phyloP scores from a whole-genome alignment of 179 eudicot genomes.

The Patellifolia procumbens region DNA sequence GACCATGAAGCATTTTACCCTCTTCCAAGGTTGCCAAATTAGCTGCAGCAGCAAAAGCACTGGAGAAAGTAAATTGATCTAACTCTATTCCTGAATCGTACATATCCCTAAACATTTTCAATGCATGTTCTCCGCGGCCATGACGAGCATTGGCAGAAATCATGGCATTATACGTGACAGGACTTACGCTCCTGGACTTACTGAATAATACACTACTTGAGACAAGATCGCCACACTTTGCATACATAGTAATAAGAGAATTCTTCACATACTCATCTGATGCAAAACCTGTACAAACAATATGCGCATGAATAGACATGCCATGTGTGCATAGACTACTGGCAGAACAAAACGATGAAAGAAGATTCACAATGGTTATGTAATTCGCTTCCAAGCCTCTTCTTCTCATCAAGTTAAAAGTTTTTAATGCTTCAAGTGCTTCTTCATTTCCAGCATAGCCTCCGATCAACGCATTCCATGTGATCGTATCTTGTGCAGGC shows the following conservation, averaged over 20 bases:
- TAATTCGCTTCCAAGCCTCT: slow-evolving; percentile 44
- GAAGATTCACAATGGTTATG: slow-evolving; percentile 63
- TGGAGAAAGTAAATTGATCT: slow-evolving; percentile 73
- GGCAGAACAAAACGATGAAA: slow-evolving; percentile 50
- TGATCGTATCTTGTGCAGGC: slow-evolving; percentile 52
- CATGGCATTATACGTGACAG: slow-evolving; percentile 71
- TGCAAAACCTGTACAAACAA: slow-evolving; percentile 48
- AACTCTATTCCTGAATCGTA: slow-evolving; percentile 42
- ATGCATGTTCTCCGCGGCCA: slow-evolving; percentile 66
- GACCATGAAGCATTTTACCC: slow-evolving; percentile 64
- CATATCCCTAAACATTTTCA: slow-evolving; percentile 56
- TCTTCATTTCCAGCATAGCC: slow-evolving; percentile 65
- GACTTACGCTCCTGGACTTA: slow-evolving; percentile 39
- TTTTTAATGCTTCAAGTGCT: slow-evolving; percentile 41
- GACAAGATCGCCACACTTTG: slow-evolving; percentile 65
- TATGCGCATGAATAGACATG: slow-evolving; percentile 61
- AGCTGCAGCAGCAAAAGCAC: slow-evolving; percentile 68
- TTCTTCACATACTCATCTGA: slow-evolving; percentile 70
- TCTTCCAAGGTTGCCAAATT: slow-evolving; percentile 68
- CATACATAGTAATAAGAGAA: too few species aligned
- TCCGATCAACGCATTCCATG: slow-evolving; percentile 80
- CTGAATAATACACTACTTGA: slow-evolving; percentile 55
- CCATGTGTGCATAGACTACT: slow-evolving; percentile 45
- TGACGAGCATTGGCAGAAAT: slow-evolving; percentile 74
- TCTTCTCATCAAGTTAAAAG: slow-evolving; percentile 53